Conservation (phyloP, 2,329 filamentous ascomycete species). For the Aspergillus piperis region DNA sequence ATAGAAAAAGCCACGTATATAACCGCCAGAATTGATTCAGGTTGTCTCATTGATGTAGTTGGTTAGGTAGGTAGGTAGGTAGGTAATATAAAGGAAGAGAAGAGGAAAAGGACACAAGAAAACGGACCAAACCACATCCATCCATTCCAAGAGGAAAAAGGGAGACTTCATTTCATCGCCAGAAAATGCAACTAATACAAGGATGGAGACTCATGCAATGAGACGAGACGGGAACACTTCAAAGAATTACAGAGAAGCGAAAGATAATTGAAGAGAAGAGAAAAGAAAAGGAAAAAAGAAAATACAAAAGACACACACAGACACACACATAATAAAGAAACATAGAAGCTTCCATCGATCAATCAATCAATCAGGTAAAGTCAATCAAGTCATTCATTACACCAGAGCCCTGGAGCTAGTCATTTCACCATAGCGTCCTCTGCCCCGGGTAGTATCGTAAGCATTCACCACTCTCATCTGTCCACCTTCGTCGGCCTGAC, state of each 20-base stretch:
- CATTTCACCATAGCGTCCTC: constrained; percentile 97
- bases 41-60: constrained; percentile 1
- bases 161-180: neutral
- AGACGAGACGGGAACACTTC: neutral
- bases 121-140: neutral
- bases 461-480: constrained; percentile 94
- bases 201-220: neutral
- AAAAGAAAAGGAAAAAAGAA: neutral
- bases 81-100: neutral
- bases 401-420: constrained; percentile 56
- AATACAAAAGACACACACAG: neutral
- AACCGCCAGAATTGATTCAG: neutral
- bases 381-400: constrained; percentile 13
- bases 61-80: neutral
- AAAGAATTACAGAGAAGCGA: constrained; percentile 15
- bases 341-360: neutral
- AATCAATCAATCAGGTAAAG: constrained; percentile 6
- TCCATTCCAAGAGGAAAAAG: neutral
- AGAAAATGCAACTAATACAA: constrained; percentile 1
- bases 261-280: neutral
- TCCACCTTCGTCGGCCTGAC: constrained; percentile 86
- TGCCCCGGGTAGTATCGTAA: constrained; percentile 91
- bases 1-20: neutral
- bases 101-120: neutral
- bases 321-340: neutral